These are phyloP conservation scores for Wickerhamomyces sydowiorum DNA, from an alignment of 805 yeast genomes.

Conservation along the genomic window DNA sequence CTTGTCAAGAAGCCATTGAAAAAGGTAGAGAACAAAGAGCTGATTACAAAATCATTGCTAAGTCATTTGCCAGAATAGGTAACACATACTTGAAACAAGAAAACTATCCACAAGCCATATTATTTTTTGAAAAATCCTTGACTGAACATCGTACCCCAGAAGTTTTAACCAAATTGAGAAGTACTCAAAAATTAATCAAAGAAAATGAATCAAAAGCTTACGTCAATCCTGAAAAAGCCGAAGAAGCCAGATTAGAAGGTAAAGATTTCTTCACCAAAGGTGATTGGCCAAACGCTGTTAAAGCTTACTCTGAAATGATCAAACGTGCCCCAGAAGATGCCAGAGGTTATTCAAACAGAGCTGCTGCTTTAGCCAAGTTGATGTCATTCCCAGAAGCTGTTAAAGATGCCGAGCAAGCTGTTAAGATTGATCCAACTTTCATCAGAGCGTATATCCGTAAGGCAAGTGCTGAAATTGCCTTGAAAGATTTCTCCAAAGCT, in stretches of 20 bases:
- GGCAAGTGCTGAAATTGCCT: conserved; percentile 89
- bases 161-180: conserved; percentile 78
- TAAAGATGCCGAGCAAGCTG: conserved; percentile 85
- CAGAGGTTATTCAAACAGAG: conserved; percentile 95
- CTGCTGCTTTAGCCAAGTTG: conserved; percentile 91
- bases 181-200: conserved; percentile 82
- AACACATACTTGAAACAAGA: conserved; percentile 70
- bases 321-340: conserved; percentile 97
- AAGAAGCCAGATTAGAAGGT: conserved; percentile 90
- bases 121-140: conserved; percentile 79
- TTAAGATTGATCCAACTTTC: conserved; percentile 80
- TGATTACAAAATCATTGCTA: conserved; percentile 87
- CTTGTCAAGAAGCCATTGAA: conserved; percentile 80
- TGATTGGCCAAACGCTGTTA: conserved; percentile 96
- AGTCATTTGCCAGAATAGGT: conserved; percentile 91
- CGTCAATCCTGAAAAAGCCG: conserved; percentile 88
- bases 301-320: conserved; percentile 91
- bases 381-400: conserved; percentile 98
- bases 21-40: conserved; percentile 87
- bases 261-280: conserved; percentile 83
- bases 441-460: conserved; percentile 95
- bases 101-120: conserved; percentile 68
- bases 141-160: conserved; percentile 98
- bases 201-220: conserved; percentile 71
- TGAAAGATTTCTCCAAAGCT: conserved; percentile 79